These are phyloP conservation scores for Epichloe glyceriae DNA, from an alignment of 2,329 filamentous ascomycete species.

Conservation along the genomic window DNA sequence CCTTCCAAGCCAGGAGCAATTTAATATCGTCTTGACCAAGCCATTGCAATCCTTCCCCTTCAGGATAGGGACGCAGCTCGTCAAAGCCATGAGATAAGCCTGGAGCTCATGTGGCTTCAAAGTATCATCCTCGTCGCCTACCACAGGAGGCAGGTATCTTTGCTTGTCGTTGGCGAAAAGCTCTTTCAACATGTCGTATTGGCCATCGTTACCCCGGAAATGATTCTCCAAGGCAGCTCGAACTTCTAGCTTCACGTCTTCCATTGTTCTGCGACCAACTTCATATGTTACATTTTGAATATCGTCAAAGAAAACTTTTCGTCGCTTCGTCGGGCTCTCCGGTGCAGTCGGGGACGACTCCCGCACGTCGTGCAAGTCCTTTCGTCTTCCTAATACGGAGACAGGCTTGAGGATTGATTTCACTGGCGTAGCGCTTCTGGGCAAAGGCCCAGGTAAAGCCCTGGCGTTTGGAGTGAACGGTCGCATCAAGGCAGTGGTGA, in stretches of 20 bases:
- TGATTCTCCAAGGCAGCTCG: slow-evolving; percentile 43
- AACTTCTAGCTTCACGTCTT: slow-evolving; percentile 43
- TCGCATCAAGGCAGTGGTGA: slow-evolving; percentile 12
- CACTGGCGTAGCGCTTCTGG: slow-evolving; percentile 28
- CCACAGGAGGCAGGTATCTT: slow-evolving; percentile 24
- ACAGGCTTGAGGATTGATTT: slow-evolving; percentile 40
- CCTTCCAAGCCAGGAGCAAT: slow-evolving; percentile 51
- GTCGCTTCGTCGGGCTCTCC: slow-evolving; percentile 37
- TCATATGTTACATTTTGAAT: slow-evolving; percentile 43
- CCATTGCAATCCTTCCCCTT: slow-evolving; percentile 44
- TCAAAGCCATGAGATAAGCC: slow-evolving; percentile 49
- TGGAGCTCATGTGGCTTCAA: slow-evolving; percentile 43
- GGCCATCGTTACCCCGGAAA: slow-evolving; percentile 42
- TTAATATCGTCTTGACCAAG: slow-evolving; percentile 45
- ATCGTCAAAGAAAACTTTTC: slow-evolving; percentile 46
- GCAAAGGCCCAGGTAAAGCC: slow-evolving; percentile 19
- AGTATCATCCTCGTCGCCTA: slow-evolving; percentile 33
- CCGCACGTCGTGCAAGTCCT: slow-evolving; percentile 29
- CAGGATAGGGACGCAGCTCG: slow-evolving; percentile 46
- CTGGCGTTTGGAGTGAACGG: slow-evolving; percentile 23
- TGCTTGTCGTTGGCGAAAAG: slow-evolving; percentile 39
- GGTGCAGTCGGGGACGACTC: slow-evolving; percentile 23
- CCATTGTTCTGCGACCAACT: slow-evolving; percentile 37
- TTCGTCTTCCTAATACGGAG: slow-evolving; percentile 31
- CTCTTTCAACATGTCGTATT: slow-evolving; percentile 48